Evolutionary conservation across 495 filamentous ascomycete genomes (phyloP).

Genomic region (Aspergillus sclerotiicarbonarius): DNA sequence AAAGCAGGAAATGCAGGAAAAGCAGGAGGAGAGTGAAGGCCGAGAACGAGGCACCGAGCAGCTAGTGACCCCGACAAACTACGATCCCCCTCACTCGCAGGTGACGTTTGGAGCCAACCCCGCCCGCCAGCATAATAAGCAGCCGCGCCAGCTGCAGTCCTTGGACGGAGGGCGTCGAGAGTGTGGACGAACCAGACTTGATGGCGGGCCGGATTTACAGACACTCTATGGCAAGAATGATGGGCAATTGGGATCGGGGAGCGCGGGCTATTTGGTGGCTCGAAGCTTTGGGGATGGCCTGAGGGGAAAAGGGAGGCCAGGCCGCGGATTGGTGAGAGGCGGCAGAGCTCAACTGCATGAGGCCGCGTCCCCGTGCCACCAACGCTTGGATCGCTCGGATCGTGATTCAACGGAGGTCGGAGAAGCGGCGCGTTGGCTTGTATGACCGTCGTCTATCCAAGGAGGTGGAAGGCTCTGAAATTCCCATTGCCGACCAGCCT

Average conservation of each 20-base stretch:
- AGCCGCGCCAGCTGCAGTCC: background rate
- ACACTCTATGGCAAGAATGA: background rate
- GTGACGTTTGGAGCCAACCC: conserved; percentile 20
- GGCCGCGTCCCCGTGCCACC: conserved; percentile 6
- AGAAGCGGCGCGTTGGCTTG: background rate
- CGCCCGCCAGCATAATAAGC: conserved; percentile 13
- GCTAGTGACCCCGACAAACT: background rate
- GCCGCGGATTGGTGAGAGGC: background rate
- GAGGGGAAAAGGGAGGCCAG: background rate
- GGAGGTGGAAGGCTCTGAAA: background rate
- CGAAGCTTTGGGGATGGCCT: background rate
- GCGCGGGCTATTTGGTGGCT: background rate
- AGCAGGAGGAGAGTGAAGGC: conserved; percentile 7
- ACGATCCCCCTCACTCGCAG: conserved; percentile 6
- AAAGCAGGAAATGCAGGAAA: conserved; percentile 1
- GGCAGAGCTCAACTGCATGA: conserved; percentile 1
- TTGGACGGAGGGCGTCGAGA: background rate
- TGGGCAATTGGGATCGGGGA: background rate
- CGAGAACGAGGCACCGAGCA: conserved; percentile 3
- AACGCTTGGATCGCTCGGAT: conserved; percentile 1
- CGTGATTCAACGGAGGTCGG: background rate
- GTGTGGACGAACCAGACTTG: background rate
- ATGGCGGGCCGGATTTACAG: background rate
- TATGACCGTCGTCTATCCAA: background rate
- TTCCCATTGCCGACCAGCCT: background rate